Percentiles rank a stretch among this genome's conserved stretches.
These are phyloP conservation scores for Leccinum olivaceopallidum DNA, from an alignment of 768 basidiomycete species.

Conservation along the genomic window DNA sequence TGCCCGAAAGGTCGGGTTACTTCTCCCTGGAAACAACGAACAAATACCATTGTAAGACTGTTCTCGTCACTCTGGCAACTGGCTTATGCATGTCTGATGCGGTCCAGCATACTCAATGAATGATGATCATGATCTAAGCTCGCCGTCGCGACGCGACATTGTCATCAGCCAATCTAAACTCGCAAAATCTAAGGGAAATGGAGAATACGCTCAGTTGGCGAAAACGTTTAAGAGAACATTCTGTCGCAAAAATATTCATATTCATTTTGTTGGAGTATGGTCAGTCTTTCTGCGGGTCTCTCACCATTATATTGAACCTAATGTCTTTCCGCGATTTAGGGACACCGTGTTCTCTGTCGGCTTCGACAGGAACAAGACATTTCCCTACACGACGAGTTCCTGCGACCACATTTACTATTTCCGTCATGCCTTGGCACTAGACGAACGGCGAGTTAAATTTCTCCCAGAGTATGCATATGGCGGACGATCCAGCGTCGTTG, in stretches of 20 bases:
- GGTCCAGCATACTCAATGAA: constrained; percentile 33
- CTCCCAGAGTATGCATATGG: constrained; percentile 43
- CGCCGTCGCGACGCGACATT: constrained; percentile 13
- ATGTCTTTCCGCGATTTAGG: constrained; percentile 26
- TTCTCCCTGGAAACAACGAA: constrained; percentile 40
- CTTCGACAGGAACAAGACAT: constrained; percentile 28
- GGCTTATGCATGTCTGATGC: background rate
- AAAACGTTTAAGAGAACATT: constrained; percentile 38
- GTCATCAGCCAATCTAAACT: constrained; percentile 7
- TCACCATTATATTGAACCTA: background rate
- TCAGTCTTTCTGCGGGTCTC: constrained; percentile 16
- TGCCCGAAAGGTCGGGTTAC: constrained; percentile 39
- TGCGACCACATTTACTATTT: constrained; percentile 41
- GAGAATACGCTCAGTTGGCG: constrained; percentile 23
- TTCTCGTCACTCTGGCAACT: background rate
- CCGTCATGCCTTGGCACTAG: constrained; percentile 48
- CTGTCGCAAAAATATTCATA: constrained; percentile 33
- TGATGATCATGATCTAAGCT: constrained; percentile 17
- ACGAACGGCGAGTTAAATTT: constrained; percentile 49
- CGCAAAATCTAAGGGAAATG: constrained; percentile 13
- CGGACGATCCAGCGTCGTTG: constrained; percentile 13
- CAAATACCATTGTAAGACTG: constrained; percentile 40
- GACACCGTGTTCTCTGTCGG: constrained; percentile 51
- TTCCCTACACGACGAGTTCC: constrained; percentile 34
- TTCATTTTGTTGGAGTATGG: constrained; percentile 50